A percentile compares a stretch with the other conserved stretches of the same genome.
phyloP scores from a whole-genome alignment of 768 basidiomycete species.

The Suillus americanus region DNA sequence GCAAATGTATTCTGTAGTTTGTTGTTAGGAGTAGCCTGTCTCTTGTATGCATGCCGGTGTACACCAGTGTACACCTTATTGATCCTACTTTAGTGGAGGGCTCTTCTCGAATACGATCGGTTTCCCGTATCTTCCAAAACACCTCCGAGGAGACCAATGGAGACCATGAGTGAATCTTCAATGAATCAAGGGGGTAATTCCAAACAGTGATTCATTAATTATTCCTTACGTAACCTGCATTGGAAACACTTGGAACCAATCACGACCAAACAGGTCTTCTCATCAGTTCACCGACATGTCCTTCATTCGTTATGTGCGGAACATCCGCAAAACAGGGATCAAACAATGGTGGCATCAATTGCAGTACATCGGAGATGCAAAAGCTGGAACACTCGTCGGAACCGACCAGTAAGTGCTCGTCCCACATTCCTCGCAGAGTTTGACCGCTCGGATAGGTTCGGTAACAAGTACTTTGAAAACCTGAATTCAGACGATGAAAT shows the following conservation, averaged over 20 bases:
- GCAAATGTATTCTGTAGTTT: constrained; percentile 3
- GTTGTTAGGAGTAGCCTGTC: background rate
- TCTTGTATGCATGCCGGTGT: background rate
- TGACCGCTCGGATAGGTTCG: constrained; percentile 59
- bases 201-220: too few species aligned
- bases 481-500: constrained; percentile 82
- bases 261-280: constrained; percentile 18
- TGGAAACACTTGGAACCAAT: constrained; percentile 17
- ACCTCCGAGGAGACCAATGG: too few species aligned
- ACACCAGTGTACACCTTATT: background rate
- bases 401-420: constrained; percentile 71
- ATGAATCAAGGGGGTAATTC: too few species aligned
- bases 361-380: constrained; percentile 94
- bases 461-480: constrained; percentile 95
- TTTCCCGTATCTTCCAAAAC: too few species aligned
- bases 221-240: background rate
- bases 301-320: constrained; percentile 72
- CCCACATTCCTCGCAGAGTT: constrained; percentile 3
- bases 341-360: constrained; percentile 89
- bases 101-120: too few species aligned
- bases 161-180: too few species aligned
- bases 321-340: constrained; percentile 70
- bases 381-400: constrained; percentile 75
- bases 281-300: constrained; percentile 49
- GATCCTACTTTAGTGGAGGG: background rate